Conservation (phyloP, 805 yeast species). For the Kazachstania taianensis region DNA sequence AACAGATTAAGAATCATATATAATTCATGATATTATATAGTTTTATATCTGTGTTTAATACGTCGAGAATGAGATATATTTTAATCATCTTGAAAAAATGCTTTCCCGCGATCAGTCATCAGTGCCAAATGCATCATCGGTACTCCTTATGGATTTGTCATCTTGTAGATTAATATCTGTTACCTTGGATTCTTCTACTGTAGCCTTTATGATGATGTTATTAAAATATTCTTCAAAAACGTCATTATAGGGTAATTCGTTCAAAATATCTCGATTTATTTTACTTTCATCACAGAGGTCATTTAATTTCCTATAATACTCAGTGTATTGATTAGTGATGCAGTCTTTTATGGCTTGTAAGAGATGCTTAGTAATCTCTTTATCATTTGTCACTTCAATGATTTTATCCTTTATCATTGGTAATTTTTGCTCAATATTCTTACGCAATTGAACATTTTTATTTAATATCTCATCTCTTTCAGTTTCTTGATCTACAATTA, state of each 20-base stretch:
- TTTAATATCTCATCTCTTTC: conserved; percentile 9
- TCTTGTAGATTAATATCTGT: too few species aligned
- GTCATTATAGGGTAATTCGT: background rate
- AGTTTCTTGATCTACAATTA: conserved; percentile 7
- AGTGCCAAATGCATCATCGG: too few species aligned
- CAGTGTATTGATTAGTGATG: conserved; percentile 47
- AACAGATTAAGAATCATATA: too few species aligned
- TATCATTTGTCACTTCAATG: conserved; percentile 45
- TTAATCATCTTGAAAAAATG: too few species aligned
- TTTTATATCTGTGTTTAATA: too few species aligned
- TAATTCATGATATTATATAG: too few species aligned
- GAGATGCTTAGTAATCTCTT: conserved; percentile 39
- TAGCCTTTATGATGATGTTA: background rate
- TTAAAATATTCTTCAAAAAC: background rate
- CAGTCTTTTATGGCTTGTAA: conserved; percentile 60
- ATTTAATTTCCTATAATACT: conserved; percentile 22
- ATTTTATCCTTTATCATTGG: conserved; percentile 48
- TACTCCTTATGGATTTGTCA: too few species aligned
- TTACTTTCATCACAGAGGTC: background rate
- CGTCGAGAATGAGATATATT: too few species aligned
- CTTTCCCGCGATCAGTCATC: too few species aligned
- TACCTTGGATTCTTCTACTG: background rate
- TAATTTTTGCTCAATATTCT: conserved; percentile 41
- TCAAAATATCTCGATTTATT: background rate
- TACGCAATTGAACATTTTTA: conserved; percentile 34